These are phyloP conservation scores for Ceraceosorus guamensis DNA, from an alignment of 1,284 basidiomycete species.

Conservation along the genomic window DNA sequence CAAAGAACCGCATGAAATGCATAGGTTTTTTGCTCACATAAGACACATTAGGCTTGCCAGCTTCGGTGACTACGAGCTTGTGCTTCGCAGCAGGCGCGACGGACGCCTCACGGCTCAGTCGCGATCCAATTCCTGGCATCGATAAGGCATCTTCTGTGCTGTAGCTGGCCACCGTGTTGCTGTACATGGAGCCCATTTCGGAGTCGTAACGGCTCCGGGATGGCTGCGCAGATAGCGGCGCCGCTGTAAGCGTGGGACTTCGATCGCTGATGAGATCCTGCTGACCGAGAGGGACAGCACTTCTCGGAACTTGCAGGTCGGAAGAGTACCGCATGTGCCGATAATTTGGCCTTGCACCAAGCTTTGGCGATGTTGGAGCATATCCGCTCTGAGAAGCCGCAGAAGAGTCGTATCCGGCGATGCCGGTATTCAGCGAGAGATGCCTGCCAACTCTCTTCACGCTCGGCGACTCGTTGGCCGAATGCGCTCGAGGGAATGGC, in stretches of 20 bases:
- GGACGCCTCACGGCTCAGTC: constrained; percentile 15
- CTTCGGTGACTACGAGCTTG: constrained; percentile 70
- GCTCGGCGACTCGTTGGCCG: constrained; percentile 22
- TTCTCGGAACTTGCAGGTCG: constrained; percentile 27
- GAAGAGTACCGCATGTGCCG: constrained; percentile 39
- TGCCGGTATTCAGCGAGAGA: constrained; percentile 24
- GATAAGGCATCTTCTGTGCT: constrained; percentile 14
- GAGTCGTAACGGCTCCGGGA: constrained; percentile 30
- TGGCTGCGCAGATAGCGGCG: constrained; percentile 19
- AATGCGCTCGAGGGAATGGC: constrained; percentile 25
- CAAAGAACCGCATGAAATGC: too few species aligned
- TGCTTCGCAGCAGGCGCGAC: constrained; percentile 49
- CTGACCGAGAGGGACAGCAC: constrained; percentile 10
- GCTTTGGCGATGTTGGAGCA: constrained; percentile 17
- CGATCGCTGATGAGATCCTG: constrained; percentile 11
- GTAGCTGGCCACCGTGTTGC: constrained; percentile 29
- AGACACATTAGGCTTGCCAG: constrained; percentile 69
- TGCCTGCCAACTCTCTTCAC: constrained; percentile 23
- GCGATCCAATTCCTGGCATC: neutral
- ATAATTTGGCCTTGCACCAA: constrained; percentile 17
- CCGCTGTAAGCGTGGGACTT: constrained; percentile 4
- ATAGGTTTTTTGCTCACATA: too few species aligned
- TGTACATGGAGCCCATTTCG: constrained; percentile 33
- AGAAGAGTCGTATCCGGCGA: constrained; percentile 13
- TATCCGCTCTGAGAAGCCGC: constrained; percentile 13